Evolutionary conservation across 164 flowering plant genomes (phyloP), one percentile per base, ranked within the genome.

Genomic region (Nelumbo lutea): DNA sequence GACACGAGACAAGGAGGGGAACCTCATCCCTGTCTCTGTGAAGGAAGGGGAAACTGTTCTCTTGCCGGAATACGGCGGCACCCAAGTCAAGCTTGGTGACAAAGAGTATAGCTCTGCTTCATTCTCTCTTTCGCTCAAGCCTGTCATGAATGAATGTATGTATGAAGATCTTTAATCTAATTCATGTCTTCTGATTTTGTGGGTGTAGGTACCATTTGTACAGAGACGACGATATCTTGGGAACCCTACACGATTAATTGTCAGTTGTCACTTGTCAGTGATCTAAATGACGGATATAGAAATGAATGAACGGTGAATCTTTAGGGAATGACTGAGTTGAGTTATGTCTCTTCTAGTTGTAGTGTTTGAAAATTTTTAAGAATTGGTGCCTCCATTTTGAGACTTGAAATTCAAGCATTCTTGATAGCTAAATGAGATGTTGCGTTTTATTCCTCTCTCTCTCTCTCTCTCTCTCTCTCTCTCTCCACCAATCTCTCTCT

Each of bases 41-140:
- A 87, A 85, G 79, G 87, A 85, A 74, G 91, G 89, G 1, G 89
- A 85, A 50, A 79, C 81, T 14, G 91, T 87, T 59, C 82, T 87
- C 6, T 76, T 87, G 79, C 90, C 90, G 13, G 87, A 87, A 42
- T 85, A 78, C 65, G 88, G 88, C 1, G 88, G 90, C 9, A 81
- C 87, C 55, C 77, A 80, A 70, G 78, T 87, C 67, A 87, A 85
- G 79, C 85, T 85, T n/a, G 86, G 72, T 7, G 90, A 87, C 1
- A 87, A 87, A 78, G 90, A 85, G 90, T 87, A 74, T 3, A 87
- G 57, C 57, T 53, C 57, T 13, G 11, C 14, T 53, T 15, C 61
- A 39, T n/a, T 65, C 9, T 6, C 11, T 40, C 51, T 63, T 59
- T 40, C 9, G 2, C 42, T 50, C n/a, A 13, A 2, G 11, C 27